A percentile compares a stretch with the other conserved stretches of the same genome.
These are phyloP conservation scores for Prunus campanulata DNA, from an alignment of 306 rosid species.

Conservation along the genomic window DNA sequence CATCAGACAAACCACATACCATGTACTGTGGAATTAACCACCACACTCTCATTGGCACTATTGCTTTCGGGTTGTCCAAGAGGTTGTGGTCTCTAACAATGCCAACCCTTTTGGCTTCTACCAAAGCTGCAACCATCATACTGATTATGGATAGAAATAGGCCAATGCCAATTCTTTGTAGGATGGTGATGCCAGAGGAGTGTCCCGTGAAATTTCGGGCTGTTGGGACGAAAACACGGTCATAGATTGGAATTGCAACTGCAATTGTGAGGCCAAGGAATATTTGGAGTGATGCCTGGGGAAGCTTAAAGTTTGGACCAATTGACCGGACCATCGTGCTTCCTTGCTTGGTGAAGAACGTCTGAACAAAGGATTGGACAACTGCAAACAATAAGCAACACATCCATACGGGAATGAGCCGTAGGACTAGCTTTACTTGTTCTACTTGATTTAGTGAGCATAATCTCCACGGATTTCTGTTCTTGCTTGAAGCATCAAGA, in stretches of 20 bases:
- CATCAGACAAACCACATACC: slow-evolving; percentile 52
- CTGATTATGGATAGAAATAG: slow-evolving; percentile 50
- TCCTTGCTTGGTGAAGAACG: slow-evolving; percentile 68
- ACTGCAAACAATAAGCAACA: slow-evolving; percentile 59
- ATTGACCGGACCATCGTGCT: slow-evolving; percentile 51
- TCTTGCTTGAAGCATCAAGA: slow-evolving; percentile 38
- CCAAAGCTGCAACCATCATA: slow-evolving; percentile 53
- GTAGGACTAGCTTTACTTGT: slow-evolving; percentile 57
- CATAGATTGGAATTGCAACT: slow-evolving; percentile 42
- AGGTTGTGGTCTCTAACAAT: slow-evolving; percentile 37
- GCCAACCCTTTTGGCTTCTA: slow-evolving; percentile 56
- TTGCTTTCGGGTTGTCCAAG: slow-evolving; percentile 40
- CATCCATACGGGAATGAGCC: slow-evolving; percentile 68
- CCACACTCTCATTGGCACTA: slow-evolving; percentile 64
- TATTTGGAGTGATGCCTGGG: slow-evolving; percentile 62
- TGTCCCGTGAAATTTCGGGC: slow-evolving; percentile 49
- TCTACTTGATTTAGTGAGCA: slow-evolving; percentile 65
- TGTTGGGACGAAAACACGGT: slow-evolving; percentile 43
- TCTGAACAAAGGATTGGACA: slow-evolving; percentile 51
- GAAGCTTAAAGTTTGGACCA: slow-evolving; percentile 48
- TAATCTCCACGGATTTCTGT: slow-evolving; percentile 65
- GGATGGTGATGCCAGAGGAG: slow-evolving; percentile 57
- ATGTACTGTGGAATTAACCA: slow-evolving; percentile 80
- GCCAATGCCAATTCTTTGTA: slow-evolving; percentile 67
- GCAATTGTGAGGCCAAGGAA: slow-evolving; percentile 48